phyloP scores from a whole-genome alignment of 1,284 basidiomycete genomes.

The Cystobasidium sp. region DNA sequence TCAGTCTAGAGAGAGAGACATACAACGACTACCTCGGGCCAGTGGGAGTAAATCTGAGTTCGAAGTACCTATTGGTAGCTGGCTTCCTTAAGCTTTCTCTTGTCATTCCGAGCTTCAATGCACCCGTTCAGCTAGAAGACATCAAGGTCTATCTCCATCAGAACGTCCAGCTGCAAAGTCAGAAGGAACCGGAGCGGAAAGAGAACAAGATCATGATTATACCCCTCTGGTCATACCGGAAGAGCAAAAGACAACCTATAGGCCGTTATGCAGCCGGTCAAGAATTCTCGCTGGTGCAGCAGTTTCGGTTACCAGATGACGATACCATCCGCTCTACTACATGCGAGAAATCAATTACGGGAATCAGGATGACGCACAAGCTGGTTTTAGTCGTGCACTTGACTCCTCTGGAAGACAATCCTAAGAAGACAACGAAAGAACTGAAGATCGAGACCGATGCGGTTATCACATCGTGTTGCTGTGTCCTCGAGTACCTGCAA shows the following conservation, averaged over 20 bases:
- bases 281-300: conserved; percentile 28
- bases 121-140: conserved; percentile 32
- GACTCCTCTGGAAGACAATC: conserved; percentile 27
- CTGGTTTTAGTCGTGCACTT: conserved; percentile 31
- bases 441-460: conserved; percentile 35
- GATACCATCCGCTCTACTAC: conserved; percentile 32
- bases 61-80: conserved; percentile 38
- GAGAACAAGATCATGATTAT: conserved; percentile 23
- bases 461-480: conserved; percentile 33
- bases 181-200: background rate
- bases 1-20: conserved; percentile 29
- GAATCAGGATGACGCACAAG: conserved; percentile 32
- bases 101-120: conserved; percentile 19
- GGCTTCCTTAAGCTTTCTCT: conserved; percentile 28
- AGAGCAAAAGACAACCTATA: conserved; percentile 7
- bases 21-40: conserved; percentile 28
- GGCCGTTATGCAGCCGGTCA: conserved; percentile 16
- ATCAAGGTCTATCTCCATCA: conserved; percentile 37
- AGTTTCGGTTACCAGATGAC: conserved; percentile 36
- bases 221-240: conserved; percentile 21
- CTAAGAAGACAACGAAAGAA: conserved; percentile 25
- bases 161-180: conserved; percentile 25
- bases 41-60: conserved; percentile 33
- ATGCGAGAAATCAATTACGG: conserved; percentile 19
- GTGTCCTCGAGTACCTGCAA: conserved; percentile 31